Conservation (phyloP, 1,139 yeast genomes). For the Candida buenavistaensis region DNA sequence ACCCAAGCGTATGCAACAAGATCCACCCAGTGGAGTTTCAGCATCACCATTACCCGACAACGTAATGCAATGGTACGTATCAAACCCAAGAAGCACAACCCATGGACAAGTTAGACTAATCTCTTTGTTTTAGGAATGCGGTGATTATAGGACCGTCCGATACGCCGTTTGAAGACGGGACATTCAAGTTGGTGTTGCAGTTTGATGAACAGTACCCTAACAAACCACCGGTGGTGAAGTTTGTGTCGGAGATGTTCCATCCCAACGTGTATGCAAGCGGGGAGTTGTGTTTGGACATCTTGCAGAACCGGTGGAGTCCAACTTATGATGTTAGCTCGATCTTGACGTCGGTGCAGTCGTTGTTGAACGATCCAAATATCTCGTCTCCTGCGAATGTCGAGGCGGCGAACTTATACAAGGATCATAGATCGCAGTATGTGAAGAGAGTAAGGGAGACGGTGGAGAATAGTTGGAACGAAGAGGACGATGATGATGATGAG, state of each 20-base stretch:
- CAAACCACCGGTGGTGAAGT: conserved; percentile 92
- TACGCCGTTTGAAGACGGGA: conserved; percentile 98
- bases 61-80: conserved; percentile 79
- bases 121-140: conserved; percentile 59
- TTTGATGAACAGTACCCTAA: conserved; percentile 98
- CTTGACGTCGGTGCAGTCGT: conserved; percentile 81
- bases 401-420: conserved; percentile 94
- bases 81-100: background rate
- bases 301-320: conserved; percentile 98
- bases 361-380: conserved; percentile 93
- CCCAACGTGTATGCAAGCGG: conserved; percentile 97
- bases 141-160: conserved; percentile 97
- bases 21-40: conserved; percentile 96
- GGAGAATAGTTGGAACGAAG: conserved; percentile 81
- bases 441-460: conserved; percentile 93
- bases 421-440: conserved; percentile 88
- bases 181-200: conserved; percentile 80
- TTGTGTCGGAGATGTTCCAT: conserved; percentile 93
- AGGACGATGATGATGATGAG: conserved; percentile 61
- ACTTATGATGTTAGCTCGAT: conserved; percentile 98
- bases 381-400: conserved; percentile 98
- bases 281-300: conserved; percentile 90
- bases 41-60: conserved; percentile 97
- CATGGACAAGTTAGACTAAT: too few relatives aligned
- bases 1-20: conserved; percentile 85